Base-by-base conservation (phyloP, 108 stramenopile species). In the Discostella stelligeroides region DNA sequence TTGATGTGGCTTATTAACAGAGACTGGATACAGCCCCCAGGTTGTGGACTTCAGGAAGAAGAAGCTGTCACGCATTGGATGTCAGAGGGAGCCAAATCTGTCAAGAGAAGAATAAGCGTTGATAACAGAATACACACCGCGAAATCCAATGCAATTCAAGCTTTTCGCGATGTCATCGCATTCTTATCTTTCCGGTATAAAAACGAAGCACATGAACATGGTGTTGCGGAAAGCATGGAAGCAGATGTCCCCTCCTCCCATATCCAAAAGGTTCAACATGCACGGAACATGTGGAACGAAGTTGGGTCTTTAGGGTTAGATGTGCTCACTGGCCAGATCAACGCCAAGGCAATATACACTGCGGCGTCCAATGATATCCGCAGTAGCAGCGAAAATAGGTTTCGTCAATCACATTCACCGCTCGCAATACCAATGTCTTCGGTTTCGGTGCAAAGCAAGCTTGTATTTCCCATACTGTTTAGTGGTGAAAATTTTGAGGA, bases 1-100 rank as follows among this genome's bases (percentile, higher is more conserved):
- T 58, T 89, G n/a, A 80, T 78, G 58, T 93, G 88, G 89, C 76
- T 93, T 7, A 53, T 73, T 45, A 63, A 77, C n/a, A 76, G 89
- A 20, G 66, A 72, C 27, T 48, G 67, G 4, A 76, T 93, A 25
- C 89, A 93, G 64, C 88, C 92, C 4, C 38, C 57, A 50, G 88
- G 85, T 0, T 91, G 89, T 70, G 92, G 89, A n/a, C 67, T 58
- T 14, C 17, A 58, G 8, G 77, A 73, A 21, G 59, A 67, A 29
- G 47, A 67, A 20, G 25, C 56, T 21, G 39, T 20, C 60, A 42
- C 17, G 21, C 50, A 23, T 54, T 58, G 56, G 43, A 75, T 58
- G 45, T 27, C 55, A 17, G 0, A 28, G 1, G 27, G 25, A 3
- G 25, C 53, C 25, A 54, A 54, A 54, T 12, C 25, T 28, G 28